Evolutionary conservation across 106 monocot species (phyloP), one percentile per base, ranked within the genome.

Genomic region (Dendrobium huoshanense): DNA sequence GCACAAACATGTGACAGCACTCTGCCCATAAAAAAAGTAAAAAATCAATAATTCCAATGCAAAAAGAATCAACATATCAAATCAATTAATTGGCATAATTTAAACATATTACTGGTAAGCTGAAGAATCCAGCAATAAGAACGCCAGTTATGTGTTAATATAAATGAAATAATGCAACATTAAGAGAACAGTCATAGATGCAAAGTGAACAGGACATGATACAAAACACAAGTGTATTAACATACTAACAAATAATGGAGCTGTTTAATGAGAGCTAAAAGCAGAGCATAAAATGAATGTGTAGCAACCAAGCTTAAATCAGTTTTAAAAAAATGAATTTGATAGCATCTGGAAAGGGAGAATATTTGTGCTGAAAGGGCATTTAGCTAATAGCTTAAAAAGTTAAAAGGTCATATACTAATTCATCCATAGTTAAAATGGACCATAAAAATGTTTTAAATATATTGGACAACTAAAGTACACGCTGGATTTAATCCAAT

Each of bases 1-100:
- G 82, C 93, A 99, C 58, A 99, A 85, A 56, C 87, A 91, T 45
- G 95, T 95, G 31, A 95, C 99, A 11, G 99, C 99, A 90, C 95
- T 95, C 99, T 99, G 89, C 72, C 44, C 41, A 83, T 17, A 27
- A 74, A 80, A 17, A 44, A 73, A 76, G 25, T 11, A 49, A 76
- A 27, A 49, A 24, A 76, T 70, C 67, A 70, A 70, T 70, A 70
- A 70, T 70, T 33, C 31, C 33, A 70, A 70, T 9, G 15, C 31
- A 70, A 16, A 31, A n/a, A 64, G 64, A 5, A 31, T 70, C 33
- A 37, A 13, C 10, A 31, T 61, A 70, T 37, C 33, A 70, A 70
- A 70, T 70, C 27, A 70, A 70, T 31, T 31, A 70, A 33, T 15
- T 29, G 37, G 70, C 1, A 70, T 13, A 31, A 33, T 37, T 9